phyloP scores from a whole-genome alignment of 305 asterid species.

The Andrographis paniculata region DNA sequence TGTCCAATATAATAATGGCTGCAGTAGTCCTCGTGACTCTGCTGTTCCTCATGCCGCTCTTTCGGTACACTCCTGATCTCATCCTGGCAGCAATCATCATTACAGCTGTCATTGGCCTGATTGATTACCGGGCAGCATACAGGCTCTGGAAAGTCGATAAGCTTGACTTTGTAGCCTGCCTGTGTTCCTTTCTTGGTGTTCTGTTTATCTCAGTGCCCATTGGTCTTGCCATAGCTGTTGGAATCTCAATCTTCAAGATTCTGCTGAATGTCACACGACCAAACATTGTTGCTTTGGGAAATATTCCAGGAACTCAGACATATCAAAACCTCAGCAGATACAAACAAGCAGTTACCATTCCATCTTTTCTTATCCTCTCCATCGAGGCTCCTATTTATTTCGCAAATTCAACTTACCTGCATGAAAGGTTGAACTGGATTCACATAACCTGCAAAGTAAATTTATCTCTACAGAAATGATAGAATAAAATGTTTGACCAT shows the following conservation, averaged over 20 bases:
- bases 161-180: constrained; percentile 73
- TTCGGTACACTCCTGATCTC: constrained; percentile 70
- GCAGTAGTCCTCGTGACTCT: constrained; percentile 66
- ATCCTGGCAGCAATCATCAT: constrained; percentile 81
- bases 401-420: constrained; percentile 72
- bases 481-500: too few relatives aligned
- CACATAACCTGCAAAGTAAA: too few relatives aligned
- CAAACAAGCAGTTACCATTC: constrained; percentile 51
- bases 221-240: constrained; percentile 87
- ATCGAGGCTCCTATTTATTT: constrained; percentile 86
- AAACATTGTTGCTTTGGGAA: constrained; percentile 57
- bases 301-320: constrained; percentile 70
- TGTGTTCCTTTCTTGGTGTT: constrained; percentile 83
- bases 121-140: constrained; percentile 60
- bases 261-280: constrained; percentile 89
- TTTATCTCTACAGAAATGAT: too few relatives aligned
- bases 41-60: constrained; percentile 79
- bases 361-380: constrained; percentile 67
- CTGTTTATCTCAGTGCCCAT: constrained; percentile 87
- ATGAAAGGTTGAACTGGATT: constrained; percentile 72
- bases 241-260: constrained; percentile 81
- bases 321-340: constrained; percentile 63
- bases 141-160: constrained; percentile 86
- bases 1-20: constrained; percentile 78
- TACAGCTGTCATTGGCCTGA: constrained; percentile 80